Conservation (phyloP, 2,329 filamentous ascomycete species). For the Dactylellina sp. region DNA sequence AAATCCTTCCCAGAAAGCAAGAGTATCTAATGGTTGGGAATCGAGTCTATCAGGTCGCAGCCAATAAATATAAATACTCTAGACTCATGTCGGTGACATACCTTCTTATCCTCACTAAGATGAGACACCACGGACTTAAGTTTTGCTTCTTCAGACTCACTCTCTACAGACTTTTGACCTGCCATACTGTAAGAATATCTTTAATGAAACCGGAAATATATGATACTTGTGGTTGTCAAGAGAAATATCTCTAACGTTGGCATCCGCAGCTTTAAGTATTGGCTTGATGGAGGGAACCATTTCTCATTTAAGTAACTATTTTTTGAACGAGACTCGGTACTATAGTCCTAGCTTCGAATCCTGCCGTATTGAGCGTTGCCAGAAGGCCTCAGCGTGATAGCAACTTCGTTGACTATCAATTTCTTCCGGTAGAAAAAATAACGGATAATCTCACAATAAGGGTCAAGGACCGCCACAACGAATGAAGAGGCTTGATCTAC, state of each 20-base stretch:
- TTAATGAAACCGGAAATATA: no score
- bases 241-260: no score
- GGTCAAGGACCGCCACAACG: background rate
- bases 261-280: no score
- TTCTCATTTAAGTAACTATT: constrained; percentile 5
- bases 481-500: background rate
- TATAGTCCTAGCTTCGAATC: no score
- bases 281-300: background rate
- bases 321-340: no score
- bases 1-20: constrained; percentile 66
- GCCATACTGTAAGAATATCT: constrained; percentile 10
- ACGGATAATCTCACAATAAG: constrained; percentile 3
- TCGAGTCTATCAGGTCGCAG: no score
- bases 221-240: no score
- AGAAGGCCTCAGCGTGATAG: no score
- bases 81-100: no score
- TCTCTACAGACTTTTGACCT: background rate
- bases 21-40: constrained; percentile 30
- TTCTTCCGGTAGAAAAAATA: background rate
- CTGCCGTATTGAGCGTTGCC: no score
- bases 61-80: no score
- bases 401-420: background rate
- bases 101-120: constrained; percentile 38
- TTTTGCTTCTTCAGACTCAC: constrained; percentile 14
- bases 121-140: constrained; percentile 28